Conservation (phyloP, 768 basidiomycete genomes). For the Mycena sanguinolenta region DNA sequence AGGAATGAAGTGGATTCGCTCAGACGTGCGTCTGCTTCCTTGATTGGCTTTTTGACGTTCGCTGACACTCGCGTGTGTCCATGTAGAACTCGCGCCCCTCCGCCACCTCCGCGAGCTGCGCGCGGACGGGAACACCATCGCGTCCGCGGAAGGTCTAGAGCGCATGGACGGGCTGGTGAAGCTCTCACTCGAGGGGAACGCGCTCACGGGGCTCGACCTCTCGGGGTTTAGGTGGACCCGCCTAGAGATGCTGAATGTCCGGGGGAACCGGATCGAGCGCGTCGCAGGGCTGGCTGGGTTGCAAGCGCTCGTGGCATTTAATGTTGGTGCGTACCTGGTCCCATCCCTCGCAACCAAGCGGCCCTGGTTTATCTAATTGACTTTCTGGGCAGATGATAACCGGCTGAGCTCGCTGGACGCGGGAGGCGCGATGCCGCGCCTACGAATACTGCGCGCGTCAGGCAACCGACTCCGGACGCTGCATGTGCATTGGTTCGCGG, state of each 20-base stretch:
- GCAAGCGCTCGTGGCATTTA: slow-evolving; percentile 77
- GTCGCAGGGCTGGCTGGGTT: slow-evolving; percentile 74
- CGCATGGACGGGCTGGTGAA: slow-evolving; percentile 86
- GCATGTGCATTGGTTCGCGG: slow-evolving; percentile 72
- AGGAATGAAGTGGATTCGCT: slow-evolving; percentile 91
- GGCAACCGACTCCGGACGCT: slow-evolving; percentile 82
- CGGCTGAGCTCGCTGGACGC: slow-evolving; percentile 66
- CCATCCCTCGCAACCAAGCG: too few relatives aligned
- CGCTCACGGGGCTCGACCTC: slow-evolving; percentile 73
- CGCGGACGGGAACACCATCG: slow-evolving; percentile 89
- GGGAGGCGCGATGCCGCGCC: slow-evolving; percentile 68
- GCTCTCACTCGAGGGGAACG: slow-evolving; percentile 85
- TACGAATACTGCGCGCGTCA: slow-evolving; percentile 90
- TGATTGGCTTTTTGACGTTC: too few relatives aligned
- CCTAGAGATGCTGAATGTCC: slow-evolving; percentile 87
- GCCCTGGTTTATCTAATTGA: not conserved
- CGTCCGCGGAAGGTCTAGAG: slow-evolving; percentile 80
- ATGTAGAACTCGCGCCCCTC: slow-evolving; percentile 91
- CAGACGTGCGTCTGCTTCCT: slow-evolving; percentile 71
- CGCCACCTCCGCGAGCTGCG: slow-evolving; percentile 89
- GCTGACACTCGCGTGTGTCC: too few relatives aligned
- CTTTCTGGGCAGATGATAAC: slow-evolving; percentile 79
- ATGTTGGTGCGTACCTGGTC: slow-evolving; percentile 85
- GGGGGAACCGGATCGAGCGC: slow-evolving; percentile 76
- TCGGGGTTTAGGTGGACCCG: slow-evolving; percentile 73